Evolutionary conservation across 23 red algal species (phyloP).

Genomic region (Gracilariopsis chorda): DNA sequence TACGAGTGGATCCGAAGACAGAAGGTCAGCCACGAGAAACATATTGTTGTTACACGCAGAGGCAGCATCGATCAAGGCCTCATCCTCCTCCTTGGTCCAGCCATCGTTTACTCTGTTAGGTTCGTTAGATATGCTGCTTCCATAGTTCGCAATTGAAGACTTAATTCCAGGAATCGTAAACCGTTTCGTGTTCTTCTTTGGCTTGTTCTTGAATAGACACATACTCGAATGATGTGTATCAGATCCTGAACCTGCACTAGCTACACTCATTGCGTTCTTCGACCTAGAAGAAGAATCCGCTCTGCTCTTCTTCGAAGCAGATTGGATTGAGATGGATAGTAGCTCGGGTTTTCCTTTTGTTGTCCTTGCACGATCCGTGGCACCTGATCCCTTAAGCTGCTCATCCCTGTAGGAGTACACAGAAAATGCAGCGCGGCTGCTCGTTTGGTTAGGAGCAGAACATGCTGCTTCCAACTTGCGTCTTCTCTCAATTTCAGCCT

Average conservation of each 20-base stretch:
- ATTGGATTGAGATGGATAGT: background rate
- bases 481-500: slow-evolving; percentile 10
- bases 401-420: background rate
- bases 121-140: background rate
- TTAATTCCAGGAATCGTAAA: slow-evolving; percentile 9
- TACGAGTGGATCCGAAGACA: slow-evolving; percentile 17
- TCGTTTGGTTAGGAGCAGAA: background rate
- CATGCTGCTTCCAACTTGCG: background rate
- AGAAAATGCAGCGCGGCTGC: background rate
- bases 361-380: background rate
- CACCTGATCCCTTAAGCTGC: background rate
- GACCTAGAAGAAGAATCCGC: background rate
- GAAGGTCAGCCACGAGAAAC: slow-evolving; percentile 44
- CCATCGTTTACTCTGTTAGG: slow-evolving; percentile 23
- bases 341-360: background rate
- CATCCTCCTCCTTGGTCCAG: slow-evolving; percentile 65
- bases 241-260: background rate
- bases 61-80: background rate
- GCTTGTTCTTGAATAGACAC: slow-evolving; percentile 12
- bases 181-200: slow-evolving; percentile 22
- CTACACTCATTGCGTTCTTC: background rate
- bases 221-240: background rate
- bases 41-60: slow-evolving; percentile 35
- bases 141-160: background rate
- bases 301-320: background rate